A percentile compares a stretch with the other conserved stretches of the same genome.
Conservation (phyloP, 1,139 yeast species). For the Candida sp. region DNA sequence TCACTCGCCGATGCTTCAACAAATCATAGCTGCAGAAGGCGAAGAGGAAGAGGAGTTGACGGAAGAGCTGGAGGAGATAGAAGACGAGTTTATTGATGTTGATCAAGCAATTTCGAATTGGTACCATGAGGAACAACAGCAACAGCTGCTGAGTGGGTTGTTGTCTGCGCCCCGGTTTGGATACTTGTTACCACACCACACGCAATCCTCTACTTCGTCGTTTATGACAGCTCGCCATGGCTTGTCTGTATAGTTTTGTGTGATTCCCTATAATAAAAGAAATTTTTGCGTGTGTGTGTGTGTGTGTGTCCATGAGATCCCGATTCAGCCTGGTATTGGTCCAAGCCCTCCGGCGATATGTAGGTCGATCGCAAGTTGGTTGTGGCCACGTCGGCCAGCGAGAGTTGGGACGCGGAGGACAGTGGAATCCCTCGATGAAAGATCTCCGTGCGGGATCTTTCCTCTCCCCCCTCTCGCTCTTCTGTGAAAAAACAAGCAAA, state of each 20-base stretch:
- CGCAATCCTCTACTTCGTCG: slow-evolving; percentile 11
- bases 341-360: no score
- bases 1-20: slow-evolving; percentile 1
- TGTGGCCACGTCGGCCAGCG: no score
- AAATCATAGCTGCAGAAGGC: not conserved
- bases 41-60: not conserved
- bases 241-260: slow-evolving; percentile 1
- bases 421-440: no score
- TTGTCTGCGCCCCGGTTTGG: slow-evolving; percentile 6
- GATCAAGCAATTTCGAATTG: slow-evolving; percentile 12
- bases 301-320: no score
- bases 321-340: no score
- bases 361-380: no score
- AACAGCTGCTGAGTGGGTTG: not conserved
- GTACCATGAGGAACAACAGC: slow-evolving; percentile 1
- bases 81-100: slow-evolving; percentile 15
- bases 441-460: no score
- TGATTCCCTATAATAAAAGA: not conserved
- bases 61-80: not conserved
- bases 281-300: no score
- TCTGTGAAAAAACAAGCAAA: no score
- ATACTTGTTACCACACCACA: slow-evolving; percentile 7
- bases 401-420: no score
- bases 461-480: no score
- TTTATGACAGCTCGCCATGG: slow-evolving; percentile 12